These are phyloP conservation scores for Apiospora aurea DNA, from an alignment of 2,329 filamentous ascomycete genomes.

Conservation along the genomic window DNA sequence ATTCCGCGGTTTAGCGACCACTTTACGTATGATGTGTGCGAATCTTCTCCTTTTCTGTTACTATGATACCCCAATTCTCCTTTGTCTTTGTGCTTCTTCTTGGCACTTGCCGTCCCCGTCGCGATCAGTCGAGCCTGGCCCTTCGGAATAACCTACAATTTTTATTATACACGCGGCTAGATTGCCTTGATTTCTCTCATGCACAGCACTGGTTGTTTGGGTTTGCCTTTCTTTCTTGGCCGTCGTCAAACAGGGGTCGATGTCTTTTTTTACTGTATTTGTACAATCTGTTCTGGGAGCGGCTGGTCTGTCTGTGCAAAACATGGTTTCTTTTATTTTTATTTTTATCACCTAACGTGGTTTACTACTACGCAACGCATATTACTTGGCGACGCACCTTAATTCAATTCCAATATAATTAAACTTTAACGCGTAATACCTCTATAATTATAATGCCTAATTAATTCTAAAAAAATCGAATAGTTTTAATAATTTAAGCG, in stretches of 20 bases:
- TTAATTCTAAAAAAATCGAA: too few species aligned
- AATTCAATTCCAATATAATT: too few species aligned
- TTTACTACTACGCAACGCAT: too few species aligned
- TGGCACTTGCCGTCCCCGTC: not conserved
- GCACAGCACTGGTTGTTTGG: not conserved
- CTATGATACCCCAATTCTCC: not conserved
- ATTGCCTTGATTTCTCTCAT: not conserved
- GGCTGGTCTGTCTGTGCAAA: conserved; percentile 18
- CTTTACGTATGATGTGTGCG: not conserved
- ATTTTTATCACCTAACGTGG: too few species aligned
- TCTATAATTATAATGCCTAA: too few species aligned
- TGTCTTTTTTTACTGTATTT: not conserved
- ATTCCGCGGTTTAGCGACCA: not conserved
- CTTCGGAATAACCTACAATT: not conserved
- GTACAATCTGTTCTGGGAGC: conserved; percentile 11
- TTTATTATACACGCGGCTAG: not conserved
- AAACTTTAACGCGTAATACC: too few species aligned
- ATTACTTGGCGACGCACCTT: too few species aligned
- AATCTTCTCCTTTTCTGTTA: not conserved
- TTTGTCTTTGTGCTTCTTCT: not conserved
- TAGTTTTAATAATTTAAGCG: too few species aligned
- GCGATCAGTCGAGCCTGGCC: not conserved
- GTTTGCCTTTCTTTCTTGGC: not conserved
- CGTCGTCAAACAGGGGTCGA: conserved; percentile 13
- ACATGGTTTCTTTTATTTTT: not conserved